These are phyloP conservation scores for Mrakiaceae sp. DNA, from an alignment of 1,284 basidiomycete genomes.

Conservation along the genomic window DNA sequence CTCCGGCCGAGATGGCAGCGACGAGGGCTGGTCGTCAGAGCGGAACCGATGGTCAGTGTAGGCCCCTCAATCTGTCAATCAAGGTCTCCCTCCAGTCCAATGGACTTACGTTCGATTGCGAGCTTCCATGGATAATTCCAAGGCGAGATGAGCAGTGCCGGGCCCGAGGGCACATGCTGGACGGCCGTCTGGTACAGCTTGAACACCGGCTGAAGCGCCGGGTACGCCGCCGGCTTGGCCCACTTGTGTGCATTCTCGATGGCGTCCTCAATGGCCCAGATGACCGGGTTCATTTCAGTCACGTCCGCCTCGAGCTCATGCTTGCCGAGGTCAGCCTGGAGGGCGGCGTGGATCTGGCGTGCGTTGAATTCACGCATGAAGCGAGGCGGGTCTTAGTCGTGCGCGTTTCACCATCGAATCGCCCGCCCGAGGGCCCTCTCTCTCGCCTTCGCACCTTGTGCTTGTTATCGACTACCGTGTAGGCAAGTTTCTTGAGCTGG, in stretches of 20 bases:
- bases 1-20: slow-evolving; percentile 6
- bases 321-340: slow-evolving; percentile 6
- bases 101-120: background rate
- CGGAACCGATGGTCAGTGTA: background rate
- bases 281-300: background rate
- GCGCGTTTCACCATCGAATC: too few species aligned
- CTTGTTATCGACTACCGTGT: background rate
- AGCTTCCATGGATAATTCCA: slow-evolving; percentile 13
- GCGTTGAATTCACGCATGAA: background rate
- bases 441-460: too few species aligned
- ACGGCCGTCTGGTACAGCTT: background rate
- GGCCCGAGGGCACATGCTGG: slow-evolving; percentile 6
- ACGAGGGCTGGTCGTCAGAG: background rate
- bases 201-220: background rate
- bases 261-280: background rate
- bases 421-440: background rate
- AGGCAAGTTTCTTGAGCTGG: slow-evolving; percentile 11
- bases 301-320: slow-evolving; percentile 1
- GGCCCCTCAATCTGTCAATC: background rate
- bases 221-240: background rate
- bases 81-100: background rate
- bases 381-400: background rate
- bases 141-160: slow-evolving; percentile 9
- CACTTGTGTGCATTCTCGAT: background rate
- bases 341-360: background rate